Evolutionary conservation across 164 flowering plant genomes (phyloP).

Genomic region (Houttuynia cordata): DNA sequence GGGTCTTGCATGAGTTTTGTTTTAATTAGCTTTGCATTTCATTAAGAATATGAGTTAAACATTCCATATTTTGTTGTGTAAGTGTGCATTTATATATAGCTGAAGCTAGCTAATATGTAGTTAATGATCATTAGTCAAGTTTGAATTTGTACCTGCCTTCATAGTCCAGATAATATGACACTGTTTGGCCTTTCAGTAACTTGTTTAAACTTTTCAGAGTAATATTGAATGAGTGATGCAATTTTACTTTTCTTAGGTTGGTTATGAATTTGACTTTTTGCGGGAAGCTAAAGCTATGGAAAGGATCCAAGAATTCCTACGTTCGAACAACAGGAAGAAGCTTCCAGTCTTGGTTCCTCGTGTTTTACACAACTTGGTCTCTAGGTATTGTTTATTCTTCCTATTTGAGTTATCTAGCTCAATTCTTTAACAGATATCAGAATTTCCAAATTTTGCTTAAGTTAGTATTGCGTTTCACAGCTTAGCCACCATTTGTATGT

Average conservation of each 20-base stretch:
- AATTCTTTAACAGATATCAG: too few relatives aligned
- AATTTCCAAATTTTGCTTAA: not conserved
- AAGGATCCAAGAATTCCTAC: slow-evolving; percentile 49
- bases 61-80: too few relatives aligned
- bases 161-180: not conserved
- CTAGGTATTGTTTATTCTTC: slow-evolving; percentile 36
- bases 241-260: slow-evolving; percentile 38
- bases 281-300: slow-evolving; percentile 92
- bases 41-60: too few relatives aligned
- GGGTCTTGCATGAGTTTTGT: too few relatives aligned
- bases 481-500: not conserved
- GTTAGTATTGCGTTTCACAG: not conserved
- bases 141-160: not conserved
- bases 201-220: not conserved
- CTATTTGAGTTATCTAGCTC: too few relatives aligned
- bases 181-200: not conserved
- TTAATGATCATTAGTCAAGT: too few relatives aligned
- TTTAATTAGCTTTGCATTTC: too few relatives aligned
- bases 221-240: not conserved
- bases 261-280: slow-evolving; percentile 82
- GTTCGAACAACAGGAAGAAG: slow-evolving; percentile 53
- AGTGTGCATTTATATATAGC: too few relatives aligned
- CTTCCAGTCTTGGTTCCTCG: slow-evolving; percentile 76
- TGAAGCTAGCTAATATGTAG: not conserved
- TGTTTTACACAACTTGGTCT: slow-evolving; percentile 38